Conservation (phyloP, 352 stramenopile species). For the Phytopythium delawarense region DNA sequence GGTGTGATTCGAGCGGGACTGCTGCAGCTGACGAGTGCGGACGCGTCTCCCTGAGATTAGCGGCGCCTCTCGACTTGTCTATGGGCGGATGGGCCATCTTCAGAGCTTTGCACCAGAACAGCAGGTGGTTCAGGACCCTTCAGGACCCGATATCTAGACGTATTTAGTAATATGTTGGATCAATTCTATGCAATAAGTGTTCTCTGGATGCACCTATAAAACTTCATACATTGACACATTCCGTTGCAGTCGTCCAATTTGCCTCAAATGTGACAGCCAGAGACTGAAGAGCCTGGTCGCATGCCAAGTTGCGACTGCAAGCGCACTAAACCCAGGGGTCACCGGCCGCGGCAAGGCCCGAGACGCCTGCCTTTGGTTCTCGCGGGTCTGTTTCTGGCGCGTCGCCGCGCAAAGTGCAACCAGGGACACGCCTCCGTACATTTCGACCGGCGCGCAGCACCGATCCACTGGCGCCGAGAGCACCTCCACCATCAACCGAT, state of each 20-base stretch:
- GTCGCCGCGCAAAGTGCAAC: slow-evolving; percentile 13
- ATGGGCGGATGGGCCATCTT: slow-evolving; percentile 4
- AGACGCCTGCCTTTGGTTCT: slow-evolving; percentile 3
- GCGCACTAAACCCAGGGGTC: slow-evolving; percentile 17
- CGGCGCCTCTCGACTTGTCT: slow-evolving; percentile 7
- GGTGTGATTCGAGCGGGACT: slow-evolving; percentile 7
- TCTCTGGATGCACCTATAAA: neutral
- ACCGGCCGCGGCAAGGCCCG: neutral
- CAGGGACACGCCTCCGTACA: slow-evolving; percentile 19
- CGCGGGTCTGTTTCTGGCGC: slow-evolving; percentile 13
- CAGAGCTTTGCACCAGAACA: slow-evolving; percentile 10
- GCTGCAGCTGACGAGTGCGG: neutral
- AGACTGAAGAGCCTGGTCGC: slow-evolving; percentile 4
- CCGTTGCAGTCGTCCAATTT: neutral
- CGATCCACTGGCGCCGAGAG: slow-evolving; percentile 4
- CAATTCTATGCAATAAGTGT: too few species aligned
- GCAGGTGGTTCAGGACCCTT: neutral
- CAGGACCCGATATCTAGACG: neutral
- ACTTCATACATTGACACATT: neutral
- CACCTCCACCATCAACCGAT: neutral
- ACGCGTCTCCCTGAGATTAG: slow-evolving; percentile 4
- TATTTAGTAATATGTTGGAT: neutral
- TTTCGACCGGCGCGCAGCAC: neutral
- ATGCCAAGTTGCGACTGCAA: neutral
- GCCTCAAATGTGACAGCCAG: slow-evolving; percentile 14